Conservation (phyloP, 2,329 filamentous ascomycete genomes). For the Phaeosphaeriaceae sp. region DNA sequence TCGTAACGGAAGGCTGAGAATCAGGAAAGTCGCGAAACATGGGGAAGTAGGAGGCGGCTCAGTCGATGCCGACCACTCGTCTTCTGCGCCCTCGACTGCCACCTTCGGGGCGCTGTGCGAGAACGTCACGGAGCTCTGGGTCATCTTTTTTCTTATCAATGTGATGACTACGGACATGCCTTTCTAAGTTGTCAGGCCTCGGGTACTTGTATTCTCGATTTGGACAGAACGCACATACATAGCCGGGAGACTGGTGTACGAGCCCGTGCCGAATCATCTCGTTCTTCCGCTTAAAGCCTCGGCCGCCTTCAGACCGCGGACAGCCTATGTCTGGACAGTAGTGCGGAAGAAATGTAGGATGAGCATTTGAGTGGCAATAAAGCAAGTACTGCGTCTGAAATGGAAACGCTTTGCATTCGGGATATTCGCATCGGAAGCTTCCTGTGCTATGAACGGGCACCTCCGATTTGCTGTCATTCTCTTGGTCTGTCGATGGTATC, state of each 20-base stretch:
- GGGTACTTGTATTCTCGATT: slow-evolving; percentile 95
- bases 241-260: slow-evolving; percentile 92
- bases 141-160: slow-evolving; percentile 90
- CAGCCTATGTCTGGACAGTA: slow-evolving; percentile 69
- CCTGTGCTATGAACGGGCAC: too few relatives aligned
- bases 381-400: too few relatives aligned
- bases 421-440: too few relatives aligned
- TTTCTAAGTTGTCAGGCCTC: slow-evolving; percentile 93
- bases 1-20: too few relatives aligned
- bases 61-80: slow-evolving; percentile 55
- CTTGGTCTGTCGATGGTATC: not conserved
- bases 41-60: too few relatives aligned
- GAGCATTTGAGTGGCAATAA: too few relatives aligned
- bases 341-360: slow-evolving; percentile 69
- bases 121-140: slow-evolving; percentile 78
- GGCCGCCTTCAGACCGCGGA: slow-evolving; percentile 66
- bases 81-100: slow-evolving; percentile 81
- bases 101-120: slow-evolving; percentile 85
- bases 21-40: too few relatives aligned
- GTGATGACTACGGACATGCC: slow-evolving; percentile 93
- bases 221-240: slow-evolving; percentile 94
- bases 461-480: too few relatives aligned
- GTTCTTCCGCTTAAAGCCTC: slow-evolving; percentile 74
- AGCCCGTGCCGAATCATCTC: slow-evolving; percentile 81
- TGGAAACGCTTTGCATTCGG: too few relatives aligned